Evolutionary conservation across 1,139 yeast genomes (phyloP).

Genomic region (Pichia sp.): DNA sequence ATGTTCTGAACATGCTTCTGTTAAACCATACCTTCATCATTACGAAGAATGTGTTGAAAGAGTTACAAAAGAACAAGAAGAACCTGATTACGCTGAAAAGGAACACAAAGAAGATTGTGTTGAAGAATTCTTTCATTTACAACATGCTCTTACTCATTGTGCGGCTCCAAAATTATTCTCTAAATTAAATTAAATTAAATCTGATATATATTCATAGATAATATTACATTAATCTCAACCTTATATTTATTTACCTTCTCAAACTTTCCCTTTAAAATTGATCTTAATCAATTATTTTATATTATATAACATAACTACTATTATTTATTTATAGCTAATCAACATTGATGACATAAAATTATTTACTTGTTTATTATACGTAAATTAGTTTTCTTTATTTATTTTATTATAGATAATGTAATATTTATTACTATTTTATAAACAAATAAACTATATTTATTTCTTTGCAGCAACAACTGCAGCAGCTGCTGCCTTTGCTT

Average conservation of each 20-base stretch:
- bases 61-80: constrained; percentile 81
- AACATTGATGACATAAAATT: too few relatives aligned
- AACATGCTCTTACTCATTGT: constrained; percentile 89
- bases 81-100: constrained; percentile 70
- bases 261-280: not conserved
- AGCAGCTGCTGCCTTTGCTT: constrained; percentile 67
- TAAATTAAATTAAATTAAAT: constrained; percentile 61
- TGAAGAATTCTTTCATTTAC: constrained; percentile 95
- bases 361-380: too few relatives aligned
- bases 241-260: too few relatives aligned
- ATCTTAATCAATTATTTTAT: not conserved
- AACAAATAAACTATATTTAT: constrained; percentile 7
- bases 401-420: too few relatives aligned
- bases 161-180: constrained; percentile 87
- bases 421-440: too few relatives aligned
- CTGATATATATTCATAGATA: not conserved
- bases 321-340: too few relatives aligned
- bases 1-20: constrained; percentile 61
- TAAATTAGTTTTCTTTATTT: too few relatives aligned
- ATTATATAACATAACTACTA: too few relatives aligned
- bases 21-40: constrained; percentile 78
- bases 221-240: not conserved
- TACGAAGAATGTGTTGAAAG: constrained; percentile 93
- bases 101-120: constrained; percentile 95
- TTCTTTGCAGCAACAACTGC: constrained; percentile 44